Percentiles rank a stretch among this genome's conserved stretches.
Conservation (phyloP, 441 rosid species). For the Adansonia grandidieri region DNA sequence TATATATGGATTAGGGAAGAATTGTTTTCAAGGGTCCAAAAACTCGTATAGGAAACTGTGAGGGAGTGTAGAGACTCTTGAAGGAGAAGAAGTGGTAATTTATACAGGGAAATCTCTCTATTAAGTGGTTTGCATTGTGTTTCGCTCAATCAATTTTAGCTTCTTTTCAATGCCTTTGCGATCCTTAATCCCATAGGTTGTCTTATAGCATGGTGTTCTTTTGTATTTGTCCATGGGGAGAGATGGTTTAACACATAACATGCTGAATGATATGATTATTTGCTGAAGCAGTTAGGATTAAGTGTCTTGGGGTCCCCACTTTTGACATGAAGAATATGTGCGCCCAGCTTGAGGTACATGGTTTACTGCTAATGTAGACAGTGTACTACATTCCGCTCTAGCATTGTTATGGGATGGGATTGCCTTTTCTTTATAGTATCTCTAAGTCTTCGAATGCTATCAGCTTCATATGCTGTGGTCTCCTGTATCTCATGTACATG, state of each 20-base stretch:
- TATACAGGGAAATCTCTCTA: background rate
- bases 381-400: background rate
- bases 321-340: slow-evolving; percentile 87
- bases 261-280: slow-evolving; percentile 85
- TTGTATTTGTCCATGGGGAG: slow-evolving; percentile 53
- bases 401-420: slow-evolving; percentile 5
- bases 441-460: background rate
- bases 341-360: slow-evolving; percentile 78
- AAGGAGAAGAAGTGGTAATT: slow-evolving; percentile 3
- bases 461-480: background rate
- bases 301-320: slow-evolving; percentile 87
- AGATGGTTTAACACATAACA: slow-evolving; percentile 95
- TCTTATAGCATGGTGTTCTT: slow-evolving; percentile 20
- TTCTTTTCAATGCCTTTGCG: background rate
- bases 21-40: slow-evolving; percentile 8
- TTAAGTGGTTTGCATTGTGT: background rate
- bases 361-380: slow-evolving; percentile 1
- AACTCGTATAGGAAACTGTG: background rate
- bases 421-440: background rate
- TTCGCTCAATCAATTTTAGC: background rate
- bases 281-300: slow-evolving; percentile 78
- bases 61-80: slow-evolving; percentile 1
- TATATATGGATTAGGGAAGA: background rate
- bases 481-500: background rate
- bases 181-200: background rate